phyloP scores from a whole-genome alignment of 163 green algal genomes.

The Volvox carteri region DNA sequence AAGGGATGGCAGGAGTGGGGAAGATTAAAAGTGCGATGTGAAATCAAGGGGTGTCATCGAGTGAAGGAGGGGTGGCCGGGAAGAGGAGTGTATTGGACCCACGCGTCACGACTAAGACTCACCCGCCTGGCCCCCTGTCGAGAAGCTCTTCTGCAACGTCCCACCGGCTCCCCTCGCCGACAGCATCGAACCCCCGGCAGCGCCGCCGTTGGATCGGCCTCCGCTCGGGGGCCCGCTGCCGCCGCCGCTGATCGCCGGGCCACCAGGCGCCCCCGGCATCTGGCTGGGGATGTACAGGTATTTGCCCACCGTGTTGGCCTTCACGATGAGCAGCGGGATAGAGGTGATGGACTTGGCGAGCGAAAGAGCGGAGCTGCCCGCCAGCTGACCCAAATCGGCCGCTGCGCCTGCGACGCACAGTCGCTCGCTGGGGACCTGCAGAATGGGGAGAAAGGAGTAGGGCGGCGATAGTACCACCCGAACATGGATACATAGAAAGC shows the following conservation, averaged over 20 bases:
- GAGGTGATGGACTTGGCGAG: constrained; percentile 34
- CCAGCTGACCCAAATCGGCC: constrained; percentile 47
- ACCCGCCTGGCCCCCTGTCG: background rate
- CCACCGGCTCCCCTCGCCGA: background rate
- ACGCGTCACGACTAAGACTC: background rate
- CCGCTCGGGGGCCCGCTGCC: background rate
- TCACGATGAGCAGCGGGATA: constrained; percentile 55
- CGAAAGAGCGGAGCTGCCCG: constrained; percentile 6
- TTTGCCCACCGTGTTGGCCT: constrained; percentile 56
- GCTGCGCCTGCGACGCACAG: constrained; percentile 37
- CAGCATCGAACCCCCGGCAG: background rate
- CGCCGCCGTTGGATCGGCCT: constrained; percentile 1
- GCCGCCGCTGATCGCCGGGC: constrained; percentile 2
- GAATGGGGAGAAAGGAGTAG: background rate
- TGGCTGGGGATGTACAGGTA: constrained; percentile 40
- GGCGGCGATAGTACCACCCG: no score
- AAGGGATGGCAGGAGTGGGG: background rate
- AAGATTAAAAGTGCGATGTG: no score
- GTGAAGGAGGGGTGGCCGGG: no score
- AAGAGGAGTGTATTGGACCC: no score
- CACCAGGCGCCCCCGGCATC: background rate
- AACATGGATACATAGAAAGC: no score
- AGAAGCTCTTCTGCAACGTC: constrained; percentile 1
- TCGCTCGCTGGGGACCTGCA: constrained; percentile 48
- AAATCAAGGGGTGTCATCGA: no score